Conservation (phyloP, 1,139 yeast species). For the Suhomyces guaymorum region DNA sequence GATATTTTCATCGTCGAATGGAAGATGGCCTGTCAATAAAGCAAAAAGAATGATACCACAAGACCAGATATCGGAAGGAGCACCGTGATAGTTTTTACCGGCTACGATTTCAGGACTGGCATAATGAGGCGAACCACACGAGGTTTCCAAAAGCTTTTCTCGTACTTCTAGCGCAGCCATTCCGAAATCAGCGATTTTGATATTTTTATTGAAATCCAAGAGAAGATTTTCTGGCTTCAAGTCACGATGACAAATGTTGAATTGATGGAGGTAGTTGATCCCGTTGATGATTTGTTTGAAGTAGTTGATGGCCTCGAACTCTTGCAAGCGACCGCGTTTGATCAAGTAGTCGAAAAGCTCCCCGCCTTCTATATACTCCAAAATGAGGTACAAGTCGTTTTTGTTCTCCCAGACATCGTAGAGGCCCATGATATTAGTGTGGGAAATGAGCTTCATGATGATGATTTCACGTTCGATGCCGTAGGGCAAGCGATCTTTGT, state of each 20-base stretch:
- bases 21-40: slow-evolving; percentile 87
- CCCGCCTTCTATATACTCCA: slow-evolving; percentile 97
- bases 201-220: slow-evolving; percentile 81
- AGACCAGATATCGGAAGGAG: slow-evolving; percentile 98
- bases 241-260: slow-evolving; percentile 94
- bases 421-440: slow-evolving; percentile 91
- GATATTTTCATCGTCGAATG: slow-evolving; percentile 95
- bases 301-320: slow-evolving; percentile 83
- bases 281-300: slow-evolving; percentile 93
- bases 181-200: slow-evolving; percentile 97
- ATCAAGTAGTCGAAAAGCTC: slow-evolving; percentile 91
- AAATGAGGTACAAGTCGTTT: slow-evolving; percentile 83
- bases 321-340: slow-evolving; percentile 84
- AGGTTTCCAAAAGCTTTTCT: slow-evolving; percentile 83
- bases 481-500: slow-evolving; percentile 69
- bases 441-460: slow-evolving; percentile 86
- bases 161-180: slow-evolving; percentile 98
- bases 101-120: slow-evolving; percentile 98
- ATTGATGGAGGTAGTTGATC: slow-evolving; percentile 88
- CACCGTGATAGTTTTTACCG: slow-evolving; percentile 92
- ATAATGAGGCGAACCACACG: slow-evolving; percentile 98
- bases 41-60: slow-evolving; percentile 97
- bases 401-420: slow-evolving; percentile 99
- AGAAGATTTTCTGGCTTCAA: slow-evolving; percentile 92
- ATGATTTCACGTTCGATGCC: slow-evolving; percentile 97